Evolutionary conservation across 768 basidiomycete genomes (phyloP).

Genomic region (Agaricus bisporus): DNA sequence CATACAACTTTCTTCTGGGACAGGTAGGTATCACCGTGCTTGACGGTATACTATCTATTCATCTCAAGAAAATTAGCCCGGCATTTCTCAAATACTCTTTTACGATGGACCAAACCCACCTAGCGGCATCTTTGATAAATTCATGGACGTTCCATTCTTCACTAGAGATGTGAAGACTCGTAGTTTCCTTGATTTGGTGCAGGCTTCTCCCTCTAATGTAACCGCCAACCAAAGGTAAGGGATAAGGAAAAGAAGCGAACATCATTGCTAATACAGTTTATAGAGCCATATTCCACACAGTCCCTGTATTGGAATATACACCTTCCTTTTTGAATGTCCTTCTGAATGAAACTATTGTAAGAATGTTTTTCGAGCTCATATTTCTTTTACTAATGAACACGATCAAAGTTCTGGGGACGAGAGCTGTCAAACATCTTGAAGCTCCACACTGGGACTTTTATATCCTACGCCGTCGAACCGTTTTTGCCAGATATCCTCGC

Average conservation of each 20-base stretch:
- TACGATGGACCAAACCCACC: slow-evolving; percentile 52
- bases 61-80: background rate
- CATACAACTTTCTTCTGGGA: slow-evolving; percentile 32
- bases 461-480: slow-evolving; percentile 47
- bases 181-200: slow-evolving; percentile 36
- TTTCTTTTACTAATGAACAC: background rate
- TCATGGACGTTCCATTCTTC: slow-evolving; percentile 38
- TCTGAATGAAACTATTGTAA: slow-evolving; percentile 34
- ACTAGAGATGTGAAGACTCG: slow-evolving; percentile 32
- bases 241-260: background rate
- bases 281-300: slow-evolving; percentile 35
- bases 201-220: slow-evolving; percentile 27
- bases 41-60: background rate
- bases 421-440: slow-evolving; percentile 12
- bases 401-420: slow-evolving; percentile 38
- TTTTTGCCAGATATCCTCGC: slow-evolving; percentile 37
- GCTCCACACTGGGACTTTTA: slow-evolving; percentile 23
- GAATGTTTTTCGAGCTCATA: background rate
- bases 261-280: background rate
- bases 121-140: slow-evolving; percentile 44
- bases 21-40: background rate
- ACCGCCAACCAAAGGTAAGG: slow-evolving; percentile 23
- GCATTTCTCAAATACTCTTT: slow-evolving; percentile 38
- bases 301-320: slow-evolving; percentile 31
- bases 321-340: slow-evolving; percentile 32